Evolutionary conservation across 345 rosid genomes (phyloP).

Genomic region (Boechera divaricarpa): DNA sequence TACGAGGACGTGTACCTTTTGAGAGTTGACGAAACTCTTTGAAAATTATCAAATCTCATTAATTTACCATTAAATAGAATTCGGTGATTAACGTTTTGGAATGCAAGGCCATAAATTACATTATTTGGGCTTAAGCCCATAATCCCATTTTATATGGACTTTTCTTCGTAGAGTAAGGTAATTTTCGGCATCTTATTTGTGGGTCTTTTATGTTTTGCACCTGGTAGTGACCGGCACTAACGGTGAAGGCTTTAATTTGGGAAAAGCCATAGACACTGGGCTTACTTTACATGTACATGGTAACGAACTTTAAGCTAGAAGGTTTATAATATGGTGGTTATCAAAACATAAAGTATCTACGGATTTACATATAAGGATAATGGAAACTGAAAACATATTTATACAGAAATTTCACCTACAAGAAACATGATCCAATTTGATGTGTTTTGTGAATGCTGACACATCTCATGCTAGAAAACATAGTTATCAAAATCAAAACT

Average conservation of each 20-base stretch:
- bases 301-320: neutral
- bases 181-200: neutral
- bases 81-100: neutral
- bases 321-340: neutral
- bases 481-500: too few species aligned
- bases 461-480: too few species aligned
- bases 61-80: neutral
- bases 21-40: neutral
- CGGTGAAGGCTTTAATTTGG: neutral
- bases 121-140: neutral
- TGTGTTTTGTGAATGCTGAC: too few species aligned
- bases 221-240: neutral
- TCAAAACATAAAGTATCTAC: too few species aligned
- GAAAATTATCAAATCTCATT: neutral
- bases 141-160: neutral
- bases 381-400: too few species aligned
- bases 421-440: too few species aligned
- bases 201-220: too few species aligned
- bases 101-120: neutral
- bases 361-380: too few species aligned
- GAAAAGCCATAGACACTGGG: neutral
- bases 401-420: too few species aligned
- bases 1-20: neutral
- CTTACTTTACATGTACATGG: neutral
- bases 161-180: neutral